Base-by-base conservation (phyloP, 2,329 filamentous ascomycete genomes). In the Pestalotiopsis sp. region DNA sequence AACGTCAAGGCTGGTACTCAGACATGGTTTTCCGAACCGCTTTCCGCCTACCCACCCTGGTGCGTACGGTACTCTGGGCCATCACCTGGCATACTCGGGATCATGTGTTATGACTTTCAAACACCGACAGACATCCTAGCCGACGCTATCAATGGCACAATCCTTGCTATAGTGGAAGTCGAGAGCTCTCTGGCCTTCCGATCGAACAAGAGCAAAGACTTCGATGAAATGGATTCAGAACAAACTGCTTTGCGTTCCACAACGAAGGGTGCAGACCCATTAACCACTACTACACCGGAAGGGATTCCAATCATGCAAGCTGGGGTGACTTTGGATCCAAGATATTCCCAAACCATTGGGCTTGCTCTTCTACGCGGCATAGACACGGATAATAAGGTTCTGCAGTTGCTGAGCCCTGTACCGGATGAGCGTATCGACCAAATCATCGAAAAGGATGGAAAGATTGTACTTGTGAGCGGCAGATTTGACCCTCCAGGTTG, bases 361-460 rank as follows among this genome's bases (percentile, higher is more conserved):
- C 81, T 92, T 1, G 91, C 87, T 0, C 82, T 95, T 9, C 78
- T 96, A n/a, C 86, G 91, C 1, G 91, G 89, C 4, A 88, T 94
- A 68, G 90, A 94, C 73, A 74, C 79, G 0, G 75, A 78, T 24
- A 82, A 79, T 0, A 80, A 83, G 3, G 76, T 82, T 5, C 78
- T 95, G 3, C 89, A 94, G 68, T 73, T 95, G 1, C 75, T 94
- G 1, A 91, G 90, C 0, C 91, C 92, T 0, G 81, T 90, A 6
- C 67, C 81, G 0, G 64, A 76, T 0, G 72, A 78, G 3, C 73
- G 77, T 2, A 81, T 89, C 17, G 76, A 80, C 48, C 74, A 79
- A 10, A 74, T 83, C 20, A 79, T 75, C 56, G 73, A 78, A 7
- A 76, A 77, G 35, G 84, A 84, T 0, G 80, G 82, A 39, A 79